A percentile compares a stretch with the other conserved stretches of the same genome.
phyloP scores from a whole-genome alignment of 2,329 filamentous ascomycete genomes.

The Fusarium bactridioides region DNA sequence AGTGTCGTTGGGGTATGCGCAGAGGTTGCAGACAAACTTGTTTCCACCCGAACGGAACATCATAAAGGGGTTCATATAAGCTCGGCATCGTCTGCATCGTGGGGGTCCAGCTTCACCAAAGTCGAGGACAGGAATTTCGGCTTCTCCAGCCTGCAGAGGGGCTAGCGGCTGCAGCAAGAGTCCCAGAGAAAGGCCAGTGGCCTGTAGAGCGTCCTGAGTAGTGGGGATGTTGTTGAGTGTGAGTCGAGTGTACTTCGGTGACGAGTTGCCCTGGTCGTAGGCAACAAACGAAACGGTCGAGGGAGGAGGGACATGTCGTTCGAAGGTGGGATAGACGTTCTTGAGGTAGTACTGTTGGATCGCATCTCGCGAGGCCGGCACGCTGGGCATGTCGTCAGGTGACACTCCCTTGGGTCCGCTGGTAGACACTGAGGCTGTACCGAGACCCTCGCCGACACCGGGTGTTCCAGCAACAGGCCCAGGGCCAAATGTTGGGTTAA shows the following conservation, averaged over 20 bases:
- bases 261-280: constrained; percentile 96
- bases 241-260: constrained; percentile 90
- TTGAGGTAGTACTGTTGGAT: constrained; percentile 84
- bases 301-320: constrained; percentile 89
- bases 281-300: constrained; percentile 89
- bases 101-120: constrained; percentile 93
- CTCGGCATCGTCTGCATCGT: constrained; percentile 88
- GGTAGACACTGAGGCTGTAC: constrained; percentile 46
- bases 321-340: constrained; percentile 94
- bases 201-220: constrained; percentile 78
- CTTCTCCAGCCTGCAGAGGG: constrained; percentile 81
- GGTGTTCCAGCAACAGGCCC: constrained; percentile 33
- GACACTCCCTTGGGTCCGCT: constrained; percentile 68
- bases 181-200: constrained; percentile 85
- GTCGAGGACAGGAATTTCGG: constrained; percentile 88
- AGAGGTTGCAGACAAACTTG: constrained; percentile 98
- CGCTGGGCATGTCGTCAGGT: constrained; percentile 90
- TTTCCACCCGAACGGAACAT: constrained; percentile 92
- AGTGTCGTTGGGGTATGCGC: constrained; percentile 96
- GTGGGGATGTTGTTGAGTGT: constrained; percentile 94
- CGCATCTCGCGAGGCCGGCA: constrained; percentile 83
- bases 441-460: constrained; percentile 42
- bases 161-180: constrained; percentile 90
- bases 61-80: constrained; percentile 99
- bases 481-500: constrained; percentile 53